Conservation (phyloP, 2,329 filamentous ascomycete genomes). For the Keithomyces neogunnii region DNA sequence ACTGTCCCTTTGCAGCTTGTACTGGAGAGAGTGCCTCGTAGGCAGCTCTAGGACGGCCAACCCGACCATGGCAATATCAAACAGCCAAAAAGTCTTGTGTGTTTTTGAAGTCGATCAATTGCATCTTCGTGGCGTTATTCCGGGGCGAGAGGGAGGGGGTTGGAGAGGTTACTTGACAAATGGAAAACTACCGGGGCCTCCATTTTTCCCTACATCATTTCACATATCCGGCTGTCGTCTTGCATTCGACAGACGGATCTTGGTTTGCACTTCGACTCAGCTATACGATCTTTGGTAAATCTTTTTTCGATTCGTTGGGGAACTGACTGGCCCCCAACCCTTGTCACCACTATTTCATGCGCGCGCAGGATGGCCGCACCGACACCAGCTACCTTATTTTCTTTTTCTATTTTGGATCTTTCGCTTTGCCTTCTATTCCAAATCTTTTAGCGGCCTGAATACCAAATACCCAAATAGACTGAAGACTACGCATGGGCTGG, state of each 20-base stretch:
- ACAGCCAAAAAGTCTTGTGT: constrained; percentile 8
- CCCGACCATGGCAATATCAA: neutral
- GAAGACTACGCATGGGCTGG: constrained; percentile 14
- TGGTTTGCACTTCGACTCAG: neutral
- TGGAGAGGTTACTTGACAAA: neutral
- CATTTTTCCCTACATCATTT: neutral
- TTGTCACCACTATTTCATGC: neutral
- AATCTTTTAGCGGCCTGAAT: constrained; percentile 16
- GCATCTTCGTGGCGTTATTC: constrained; percentile 6
- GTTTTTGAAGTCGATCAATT: constrained; percentile 9
- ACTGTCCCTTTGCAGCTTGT: neutral
- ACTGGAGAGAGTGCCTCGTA: neutral
- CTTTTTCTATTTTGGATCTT: constrained; percentile 10
- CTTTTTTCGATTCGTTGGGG: neutral
- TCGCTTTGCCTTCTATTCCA: constrained; percentile 6
- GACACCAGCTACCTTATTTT: constrained; percentile 14
- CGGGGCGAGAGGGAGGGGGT: neutral
- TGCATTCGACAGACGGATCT: neutral
- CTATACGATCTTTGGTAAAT: neutral
- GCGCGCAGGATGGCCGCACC: constrained; percentile 3
- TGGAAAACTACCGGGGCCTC: constrained; percentile 16
- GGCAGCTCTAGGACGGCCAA: constrained; percentile 15
- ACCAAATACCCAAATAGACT: constrained; percentile 31
- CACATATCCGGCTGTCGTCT: neutral
- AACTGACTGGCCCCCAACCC: neutral